Base-by-base conservation (phyloP, 2,329 filamentous ascomycete genomes). In the Alternaria gaisen region DNA sequence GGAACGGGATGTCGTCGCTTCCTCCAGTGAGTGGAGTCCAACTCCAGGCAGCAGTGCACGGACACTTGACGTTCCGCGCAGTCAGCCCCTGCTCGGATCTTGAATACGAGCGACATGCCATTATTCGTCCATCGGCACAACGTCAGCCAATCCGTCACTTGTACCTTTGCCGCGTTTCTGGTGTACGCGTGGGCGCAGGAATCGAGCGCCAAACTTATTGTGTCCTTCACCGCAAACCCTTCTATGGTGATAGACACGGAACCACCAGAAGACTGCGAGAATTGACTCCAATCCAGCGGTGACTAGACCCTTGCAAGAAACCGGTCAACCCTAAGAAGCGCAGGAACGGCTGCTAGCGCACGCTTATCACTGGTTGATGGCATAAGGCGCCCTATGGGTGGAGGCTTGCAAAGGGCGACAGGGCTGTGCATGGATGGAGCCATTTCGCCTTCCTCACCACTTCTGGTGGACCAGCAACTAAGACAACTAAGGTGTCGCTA, bases 251-350 rank as follows among this genome's bases (percentile, higher is more conserved):
- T 52, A 57, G 54, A 32, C 40, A 28, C 47, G 28, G 43, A 16
- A 43, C n/a, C 18, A 34, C 36, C 42, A 38, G n/a, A 12, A 47
- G 8, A 38, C 43, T 28, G 56, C 42, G 42, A 28, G 22, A 22
- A 43, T 18, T 28, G 24, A 8, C 26, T 38, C 51, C 34, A 4
- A 10, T 32, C 41, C 47, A 40, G 42, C 54, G 54, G 47, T 57
- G 58, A 56, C 47, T 58, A 48, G 32, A 58, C 54, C 41, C 47
- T 46, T 26, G 53, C 44, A 42, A 52, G 26, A 47, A 53, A 69
- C 67, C 67, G 67, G 67, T 69, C 63, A 69, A 58, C 63, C 60
- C 58, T 47, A 69, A 63, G 46, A 60, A 69, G 64, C 44, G 53
- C 64, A 69, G 63, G 61, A 69, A 69, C 63, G 64, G 58, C 56